These are phyloP conservation scores for Camellia oleifera DNA, from an alignment of 179 eudicot genomes.

Conservation along the genomic window DNA sequence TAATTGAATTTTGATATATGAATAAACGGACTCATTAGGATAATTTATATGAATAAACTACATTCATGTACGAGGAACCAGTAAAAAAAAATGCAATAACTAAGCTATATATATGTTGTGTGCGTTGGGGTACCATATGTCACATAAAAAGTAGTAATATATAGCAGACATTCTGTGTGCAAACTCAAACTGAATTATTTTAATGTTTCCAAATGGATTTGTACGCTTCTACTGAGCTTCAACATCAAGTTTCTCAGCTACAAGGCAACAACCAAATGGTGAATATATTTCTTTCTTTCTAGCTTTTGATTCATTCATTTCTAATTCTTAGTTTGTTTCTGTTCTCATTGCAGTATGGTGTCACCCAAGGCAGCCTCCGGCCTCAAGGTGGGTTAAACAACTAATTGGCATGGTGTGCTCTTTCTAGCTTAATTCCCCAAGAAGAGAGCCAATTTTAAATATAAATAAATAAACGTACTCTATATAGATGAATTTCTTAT, in stretches of 20 bases:
- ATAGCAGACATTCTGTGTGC: no score
- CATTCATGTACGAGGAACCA: no score
- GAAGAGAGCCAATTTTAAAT: background rate
- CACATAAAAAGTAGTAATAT: no score
- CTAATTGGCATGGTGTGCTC: background rate
- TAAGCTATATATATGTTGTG: background rate
- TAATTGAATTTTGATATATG: no score
- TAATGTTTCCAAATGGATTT: constrained; percentile 5
- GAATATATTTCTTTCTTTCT: background rate
- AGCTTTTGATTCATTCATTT: background rate
- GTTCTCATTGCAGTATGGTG: constrained; percentile 20
- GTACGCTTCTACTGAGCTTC: constrained; percentile 9
- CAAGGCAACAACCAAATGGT: constrained; percentile 14
- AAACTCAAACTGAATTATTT: background rate
- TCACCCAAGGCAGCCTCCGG: constrained; percentile 19
- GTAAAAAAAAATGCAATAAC: no score
- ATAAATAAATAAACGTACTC: no score
- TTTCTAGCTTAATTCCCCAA: background rate
- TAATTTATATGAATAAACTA: background rate
- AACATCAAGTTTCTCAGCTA: constrained; percentile 4
- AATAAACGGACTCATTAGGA: background rate
- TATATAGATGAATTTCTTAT: no score
- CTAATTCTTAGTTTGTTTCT: background rate
- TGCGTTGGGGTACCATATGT: background rate
- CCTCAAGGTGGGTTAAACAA: constrained; percentile 18